A percentile compares a stretch with the other conserved stretches of the same genome.
These are phyloP conservation scores for Starmerella floricola DNA, from an alignment of 805 yeast genomes.

Conservation along the genomic window DNA sequence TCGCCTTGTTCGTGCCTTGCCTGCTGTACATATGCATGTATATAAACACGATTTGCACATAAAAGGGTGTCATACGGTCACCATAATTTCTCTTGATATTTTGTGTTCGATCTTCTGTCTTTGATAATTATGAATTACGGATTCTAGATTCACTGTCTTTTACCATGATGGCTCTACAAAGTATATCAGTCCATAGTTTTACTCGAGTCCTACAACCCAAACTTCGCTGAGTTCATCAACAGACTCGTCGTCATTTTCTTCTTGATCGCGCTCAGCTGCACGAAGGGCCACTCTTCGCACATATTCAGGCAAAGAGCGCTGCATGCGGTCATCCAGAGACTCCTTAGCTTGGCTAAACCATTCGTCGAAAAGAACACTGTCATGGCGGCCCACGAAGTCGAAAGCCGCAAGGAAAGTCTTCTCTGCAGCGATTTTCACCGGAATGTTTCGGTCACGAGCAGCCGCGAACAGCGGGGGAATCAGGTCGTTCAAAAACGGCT, in stretches of 20 bases:
- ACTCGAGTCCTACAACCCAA: conserved; percentile 18
- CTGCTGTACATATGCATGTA: too few relatives aligned
- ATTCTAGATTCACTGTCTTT: too few relatives aligned
- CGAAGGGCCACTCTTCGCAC: conserved; percentile 81
- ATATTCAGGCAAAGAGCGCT: conserved; percentile 74
- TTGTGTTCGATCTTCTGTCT: too few relatives aligned
- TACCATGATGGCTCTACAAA: too few relatives aligned
- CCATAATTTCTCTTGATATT: not conserved
- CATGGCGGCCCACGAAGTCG: conserved; percentile 49
- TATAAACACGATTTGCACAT: not conserved
- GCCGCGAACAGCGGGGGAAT: conserved; percentile 69
- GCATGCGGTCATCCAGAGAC: conserved; percentile 19
- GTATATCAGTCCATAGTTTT: too few relatives aligned
- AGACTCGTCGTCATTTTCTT: conserved; percentile 63
- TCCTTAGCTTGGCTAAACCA: conserved; percentile 45
- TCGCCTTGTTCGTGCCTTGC: too few relatives aligned
- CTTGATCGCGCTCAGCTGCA: conserved; percentile 77
- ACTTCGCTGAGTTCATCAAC: conserved; percentile 44
- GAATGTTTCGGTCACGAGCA: conserved; percentile 78
- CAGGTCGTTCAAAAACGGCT: conserved; percentile 43
- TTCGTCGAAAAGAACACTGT: conserved; percentile 39
- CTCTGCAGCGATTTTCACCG: conserved; percentile 89
- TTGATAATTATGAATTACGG: not conserved
- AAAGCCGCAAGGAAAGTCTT: conserved; percentile 69
- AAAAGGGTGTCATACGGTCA: too few relatives aligned